These are phyloP conservation scores for Irpex sp. DNA, from an alignment of 1,284 basidiomycete species.

Conservation along the genomic window DNA sequence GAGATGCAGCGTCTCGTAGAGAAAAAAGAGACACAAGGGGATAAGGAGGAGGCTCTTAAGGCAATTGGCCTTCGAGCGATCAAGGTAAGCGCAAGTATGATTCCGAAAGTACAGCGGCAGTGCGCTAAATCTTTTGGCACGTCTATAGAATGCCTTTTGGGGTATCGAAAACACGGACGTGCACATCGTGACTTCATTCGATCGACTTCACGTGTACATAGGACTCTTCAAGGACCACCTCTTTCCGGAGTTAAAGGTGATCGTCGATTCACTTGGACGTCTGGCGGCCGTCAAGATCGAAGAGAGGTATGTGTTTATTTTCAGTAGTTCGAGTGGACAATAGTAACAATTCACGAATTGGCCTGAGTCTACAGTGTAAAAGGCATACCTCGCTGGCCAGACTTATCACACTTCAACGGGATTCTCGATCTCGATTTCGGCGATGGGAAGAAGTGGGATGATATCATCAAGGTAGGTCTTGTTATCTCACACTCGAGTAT, in stretches of 20 bases:
- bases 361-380: neutral
- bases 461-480: conserved; percentile 34
- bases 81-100: conserved; percentile 20
- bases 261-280: neutral
- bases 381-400: conserved; percentile 30
- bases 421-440: conserved; percentile 29
- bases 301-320: neutral
- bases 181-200: conserved; percentile 31
- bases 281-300: neutral
- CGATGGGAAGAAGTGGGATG: conserved; percentile 35
- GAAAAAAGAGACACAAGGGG: neutral
- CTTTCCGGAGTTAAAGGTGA: neutral
- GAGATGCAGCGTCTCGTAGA: neutral
- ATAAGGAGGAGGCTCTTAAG: conserved; percentile 19
- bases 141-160: conserved; percentile 36
- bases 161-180: conserved; percentile 25
- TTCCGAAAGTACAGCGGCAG: too few relatives aligned
- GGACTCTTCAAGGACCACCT: conserved; percentile 31
- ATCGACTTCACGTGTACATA: conserved; percentile 32
- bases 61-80: conserved; percentile 27
- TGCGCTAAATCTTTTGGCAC: neutral
- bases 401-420: conserved; percentile 32
- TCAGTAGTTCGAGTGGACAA: neutral
- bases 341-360: conserved; percentile 1
- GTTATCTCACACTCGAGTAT: neutral